These are phyloP conservation scores for Cyberlindnera subsufficiens DNA, from an alignment of 805 yeast genomes.

Conservation along the genomic window DNA sequence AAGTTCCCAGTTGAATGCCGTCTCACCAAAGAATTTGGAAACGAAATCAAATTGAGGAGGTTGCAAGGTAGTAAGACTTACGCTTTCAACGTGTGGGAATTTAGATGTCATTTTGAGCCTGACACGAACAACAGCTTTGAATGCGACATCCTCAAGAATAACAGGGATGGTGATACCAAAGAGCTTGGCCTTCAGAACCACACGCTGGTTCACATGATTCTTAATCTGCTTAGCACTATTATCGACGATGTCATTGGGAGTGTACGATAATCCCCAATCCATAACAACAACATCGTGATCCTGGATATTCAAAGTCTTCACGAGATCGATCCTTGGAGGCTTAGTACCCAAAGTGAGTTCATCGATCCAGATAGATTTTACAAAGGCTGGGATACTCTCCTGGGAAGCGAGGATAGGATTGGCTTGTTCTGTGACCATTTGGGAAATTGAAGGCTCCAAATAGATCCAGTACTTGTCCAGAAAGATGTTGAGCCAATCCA, in stretches of 20 bases:
- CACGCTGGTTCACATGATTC: constrained; percentile 76
- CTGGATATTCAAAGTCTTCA: constrained; percentile 87
- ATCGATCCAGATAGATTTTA: constrained; percentile 80
- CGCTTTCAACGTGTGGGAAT: constrained; percentile 91
- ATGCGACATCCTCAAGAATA: constrained; percentile 72
- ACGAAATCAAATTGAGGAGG: constrained; percentile 87
- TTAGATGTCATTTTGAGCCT: constrained; percentile 84
- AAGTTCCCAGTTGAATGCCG: constrained; percentile 81
- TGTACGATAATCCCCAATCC: constrained; percentile 94
- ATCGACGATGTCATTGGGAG: constrained; percentile 87
- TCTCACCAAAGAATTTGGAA: constrained; percentile 67
- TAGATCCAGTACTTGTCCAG: constrained; percentile 88
- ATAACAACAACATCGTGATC: constrained; percentile 89
- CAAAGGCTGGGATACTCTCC: constrained; percentile 73
- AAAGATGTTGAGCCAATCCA: constrained; percentile 93
- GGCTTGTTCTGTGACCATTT: constrained; percentile 77
- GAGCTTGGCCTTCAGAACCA: constrained; percentile 70
- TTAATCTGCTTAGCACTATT: constrained; percentile 79
- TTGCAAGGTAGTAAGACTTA: constrained; percentile 77
- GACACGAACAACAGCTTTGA: constrained; percentile 68
- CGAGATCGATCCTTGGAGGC: constrained; percentile 89
- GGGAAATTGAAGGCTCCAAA: constrained; percentile 84
- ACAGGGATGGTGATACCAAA: constrained; percentile 83
- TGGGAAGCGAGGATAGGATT: constrained; percentile 78
- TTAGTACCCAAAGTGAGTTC: constrained; percentile 90